Evolutionary conservation across 1,284 basidiomycete species (phyloP).

Genomic region (Clitocybe nebularis): DNA sequence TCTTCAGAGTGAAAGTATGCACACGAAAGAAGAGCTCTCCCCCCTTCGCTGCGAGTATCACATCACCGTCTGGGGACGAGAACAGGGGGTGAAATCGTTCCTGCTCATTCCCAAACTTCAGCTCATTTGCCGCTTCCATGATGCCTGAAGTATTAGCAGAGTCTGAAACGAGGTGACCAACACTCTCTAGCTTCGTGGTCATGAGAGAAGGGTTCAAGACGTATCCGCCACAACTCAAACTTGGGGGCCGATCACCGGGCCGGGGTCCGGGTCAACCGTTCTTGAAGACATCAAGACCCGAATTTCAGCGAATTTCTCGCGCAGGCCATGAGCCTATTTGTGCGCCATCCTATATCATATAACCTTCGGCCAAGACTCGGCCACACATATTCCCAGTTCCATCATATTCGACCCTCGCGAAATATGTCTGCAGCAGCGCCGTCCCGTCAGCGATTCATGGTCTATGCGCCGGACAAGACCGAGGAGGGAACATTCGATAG

Average conservation of each 20-base stretch:
- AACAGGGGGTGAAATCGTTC: slow-evolving; percentile 1
- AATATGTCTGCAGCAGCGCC: slow-evolving; percentile 1
- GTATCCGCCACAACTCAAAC: too few species aligned
- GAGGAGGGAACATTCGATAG: slow-evolving; percentile 23
- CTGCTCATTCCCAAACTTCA: background rate
- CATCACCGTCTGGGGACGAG: slow-evolving; percentile 34
- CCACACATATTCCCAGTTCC: slow-evolving; percentile 9
- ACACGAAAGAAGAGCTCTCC: slow-evolving; percentile 46
- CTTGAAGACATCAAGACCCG: background rate
- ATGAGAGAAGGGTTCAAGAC: too few species aligned
- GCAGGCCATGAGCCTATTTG: background rate
- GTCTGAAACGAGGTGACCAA: too few species aligned
- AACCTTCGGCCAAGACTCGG: background rate
- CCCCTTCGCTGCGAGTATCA: slow-evolving; percentile 36
- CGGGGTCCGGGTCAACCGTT: too few species aligned
- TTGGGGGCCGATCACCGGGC: too few species aligned
- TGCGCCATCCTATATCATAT: background rate
- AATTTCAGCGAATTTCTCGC: background rate
- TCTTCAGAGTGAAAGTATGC: slow-evolving; percentile 54
- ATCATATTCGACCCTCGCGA: slow-evolving; percentile 3
- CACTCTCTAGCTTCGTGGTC: too few species aligned
- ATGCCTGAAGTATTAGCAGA: background rate
- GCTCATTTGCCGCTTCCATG: background rate
- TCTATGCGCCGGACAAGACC: slow-evolving; percentile 18
- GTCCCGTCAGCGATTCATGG: slow-evolving; percentile 11